Base-by-base conservation (phyloP, 2,329 filamentous ascomycete genomes). In the Clathrospora elynae region DNA sequence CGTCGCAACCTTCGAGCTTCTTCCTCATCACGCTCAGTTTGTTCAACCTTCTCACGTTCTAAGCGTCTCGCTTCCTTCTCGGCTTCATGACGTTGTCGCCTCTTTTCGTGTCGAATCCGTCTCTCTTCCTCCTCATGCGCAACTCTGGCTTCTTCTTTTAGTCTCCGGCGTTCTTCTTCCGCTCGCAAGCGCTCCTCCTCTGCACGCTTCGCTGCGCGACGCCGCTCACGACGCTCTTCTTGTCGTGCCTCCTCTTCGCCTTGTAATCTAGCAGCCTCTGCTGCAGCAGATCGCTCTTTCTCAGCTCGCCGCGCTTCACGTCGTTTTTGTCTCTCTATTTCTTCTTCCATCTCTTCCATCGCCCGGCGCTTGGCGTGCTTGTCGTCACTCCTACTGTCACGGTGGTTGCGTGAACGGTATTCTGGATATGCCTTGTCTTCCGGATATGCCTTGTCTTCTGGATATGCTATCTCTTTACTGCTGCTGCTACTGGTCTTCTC, bases 261-360 rank as follows among this genome's bases (percentile, higher is more conserved):
- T 16, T 49, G 43, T 2, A 49, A n/a, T 16, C 49, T 56, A 19
- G 51, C 51, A 29, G 55, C 58, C 30, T 66, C 63, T 33, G 50
- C 55, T n/a, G 52, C 64, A 12, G 52, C 64, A 24, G 49, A 14
- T 18, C 56, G 55, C 31, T 61, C 59, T 29, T 58, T 62, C 26
- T 68, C 62, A 10, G 55, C 56, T 11, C 55, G 55, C 9, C 63
- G 63, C 22, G 49, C 50, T 40, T 67, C 61, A 16, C 53, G 62
- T 6, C 64, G 66, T 41, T 53, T 61, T 7, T 49, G 55, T 36
- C 49, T 51, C 12, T 66, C 62, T 4, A 50, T 47, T 5, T 66
- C 64, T 18, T 57, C 60, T 12, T 67, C 64, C 6, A 48, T 45
- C 9, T 55, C 57, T 11, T 61, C 59, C 10, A 58, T 18, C 5